phyloP scores from a whole-genome alignment of 208 protist genomes.

The Leishmania arabica region DNA sequence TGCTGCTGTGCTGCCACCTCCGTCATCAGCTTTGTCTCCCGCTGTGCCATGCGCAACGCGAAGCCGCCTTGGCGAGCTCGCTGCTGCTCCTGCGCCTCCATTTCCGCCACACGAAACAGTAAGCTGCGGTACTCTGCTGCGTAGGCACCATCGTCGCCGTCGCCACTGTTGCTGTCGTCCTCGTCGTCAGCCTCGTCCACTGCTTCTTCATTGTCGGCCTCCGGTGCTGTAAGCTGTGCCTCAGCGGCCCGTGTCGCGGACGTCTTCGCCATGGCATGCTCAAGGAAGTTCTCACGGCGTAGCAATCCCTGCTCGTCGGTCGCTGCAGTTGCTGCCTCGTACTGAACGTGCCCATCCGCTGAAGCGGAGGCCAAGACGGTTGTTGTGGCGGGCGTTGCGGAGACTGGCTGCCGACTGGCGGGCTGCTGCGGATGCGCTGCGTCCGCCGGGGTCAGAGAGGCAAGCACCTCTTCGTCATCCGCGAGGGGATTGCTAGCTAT shows the following conservation, averaged over 20 bases:
- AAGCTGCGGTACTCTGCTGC: slow-evolving; percentile 37
- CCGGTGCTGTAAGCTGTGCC: background rate
- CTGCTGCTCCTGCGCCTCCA: slow-evolving; percentile 36
- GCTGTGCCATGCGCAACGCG: slow-evolving; percentile 40
- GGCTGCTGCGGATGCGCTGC: background rate
- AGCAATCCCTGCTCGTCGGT: background rate
- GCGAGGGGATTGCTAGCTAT: slow-evolving; percentile 11
- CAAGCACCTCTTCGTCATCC: slow-evolving; percentile 19
- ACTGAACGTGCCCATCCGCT: background rate
- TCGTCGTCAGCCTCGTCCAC: background rate
- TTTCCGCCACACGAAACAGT: slow-evolving; percentile 47
- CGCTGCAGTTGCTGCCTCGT: background rate
- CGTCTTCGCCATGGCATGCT: background rate
- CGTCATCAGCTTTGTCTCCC: slow-evolving; percentile 35
- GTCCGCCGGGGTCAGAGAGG: background rate
- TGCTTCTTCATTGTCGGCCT: background rate
- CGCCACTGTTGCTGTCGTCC: slow-evolving; percentile 2
- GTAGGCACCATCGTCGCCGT: slow-evolving; percentile 21
- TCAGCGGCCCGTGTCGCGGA: background rate
- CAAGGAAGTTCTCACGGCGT: background rate
- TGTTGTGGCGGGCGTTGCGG: background rate
- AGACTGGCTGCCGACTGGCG: background rate
- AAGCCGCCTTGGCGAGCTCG: slow-evolving; percentile 26
- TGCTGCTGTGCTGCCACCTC: slow-evolving; percentile 26
- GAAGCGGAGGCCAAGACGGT: background rate